phyloP scores from a whole-genome alignment of 305 asterid genomes.

The Rubia peregrina region DNA sequence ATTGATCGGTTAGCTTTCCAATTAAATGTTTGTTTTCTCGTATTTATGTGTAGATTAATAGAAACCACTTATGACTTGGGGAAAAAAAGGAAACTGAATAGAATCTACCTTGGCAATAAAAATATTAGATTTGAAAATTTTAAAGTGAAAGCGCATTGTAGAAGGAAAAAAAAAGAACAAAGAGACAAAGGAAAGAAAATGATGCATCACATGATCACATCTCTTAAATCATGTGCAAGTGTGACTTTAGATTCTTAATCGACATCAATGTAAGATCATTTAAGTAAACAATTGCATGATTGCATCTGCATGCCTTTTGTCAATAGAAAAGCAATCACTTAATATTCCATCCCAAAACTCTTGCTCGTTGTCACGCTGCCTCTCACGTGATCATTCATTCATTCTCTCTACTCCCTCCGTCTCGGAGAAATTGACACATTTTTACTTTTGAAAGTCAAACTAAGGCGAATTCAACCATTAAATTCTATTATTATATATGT shows the following conservation, averaged over 20 bases:
- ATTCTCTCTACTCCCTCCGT: too few relatives aligned
- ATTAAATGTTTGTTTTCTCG: too few relatives aligned
- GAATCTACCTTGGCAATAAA: too few relatives aligned
- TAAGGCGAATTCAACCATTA: too few relatives aligned
- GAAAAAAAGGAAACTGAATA: too few relatives aligned
- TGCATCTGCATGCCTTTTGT: slow-evolving; percentile 31
- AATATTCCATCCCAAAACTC: slow-evolving; percentile 25
- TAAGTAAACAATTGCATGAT: slow-evolving; percentile 24
- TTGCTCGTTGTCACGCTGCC: slow-evolving; percentile 61
- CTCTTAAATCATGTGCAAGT: slow-evolving; percentile 13
- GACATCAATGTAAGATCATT: slow-evolving; percentile 47
- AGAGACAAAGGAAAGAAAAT: not conserved
- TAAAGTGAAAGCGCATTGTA: not conserved
- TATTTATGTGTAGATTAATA: too few relatives aligned
- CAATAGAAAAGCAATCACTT: slow-evolving; percentile 46
- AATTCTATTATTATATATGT: too few relatives aligned
- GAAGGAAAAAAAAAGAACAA: not conserved
- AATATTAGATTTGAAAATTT: not conserved
- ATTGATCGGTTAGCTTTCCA: too few relatives aligned
- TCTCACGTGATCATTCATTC: slow-evolving; percentile 79
- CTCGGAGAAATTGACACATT: too few relatives aligned
- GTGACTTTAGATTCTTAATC: slow-evolving; percentile 47
- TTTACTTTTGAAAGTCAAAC: too few relatives aligned
- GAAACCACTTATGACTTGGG: too few relatives aligned
- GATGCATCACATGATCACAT: not conserved